Conservation (phyloP, 148 eudicot species). For the Bassia scoparia region DNA sequence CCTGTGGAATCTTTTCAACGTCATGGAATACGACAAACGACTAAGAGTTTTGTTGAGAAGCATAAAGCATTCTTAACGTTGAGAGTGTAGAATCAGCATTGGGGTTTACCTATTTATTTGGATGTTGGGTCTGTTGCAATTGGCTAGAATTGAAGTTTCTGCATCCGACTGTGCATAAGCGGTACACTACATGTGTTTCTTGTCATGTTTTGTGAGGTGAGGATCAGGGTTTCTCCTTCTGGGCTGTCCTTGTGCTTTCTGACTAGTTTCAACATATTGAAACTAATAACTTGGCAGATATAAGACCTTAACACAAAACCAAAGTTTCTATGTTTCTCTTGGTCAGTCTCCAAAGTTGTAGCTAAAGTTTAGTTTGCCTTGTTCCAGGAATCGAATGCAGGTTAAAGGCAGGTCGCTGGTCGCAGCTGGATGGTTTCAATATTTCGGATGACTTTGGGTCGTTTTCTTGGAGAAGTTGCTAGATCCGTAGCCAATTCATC, state of each 20-base stretch:
- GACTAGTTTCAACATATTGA: background rate
- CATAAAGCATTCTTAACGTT: slow-evolving; percentile 44
- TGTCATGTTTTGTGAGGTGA: slow-evolving; percentile 62
- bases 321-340: background rate
- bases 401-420: slow-evolving; percentile 74
- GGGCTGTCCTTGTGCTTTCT: slow-evolving; percentile 1
- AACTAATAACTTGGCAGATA: background rate
- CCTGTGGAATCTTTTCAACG: slow-evolving; percentile 46
- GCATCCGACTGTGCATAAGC: slow-evolving; percentile 57
- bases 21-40: slow-evolving; percentile 38
- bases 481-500: slow-evolving; percentile 36
- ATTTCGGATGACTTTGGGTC: slow-evolving; percentile 68
- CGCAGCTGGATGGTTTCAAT: slow-evolving; percentile 79
- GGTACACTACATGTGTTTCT: slow-evolving; percentile 55
- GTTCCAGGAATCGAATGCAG: slow-evolving; percentile 43
- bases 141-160: slow-evolving; percentile 58
- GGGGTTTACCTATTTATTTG: slow-evolving; percentile 52
- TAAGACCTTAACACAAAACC: background rate
- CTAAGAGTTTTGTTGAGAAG: slow-evolving; percentile 56
- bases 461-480: slow-evolving; percentile 61
- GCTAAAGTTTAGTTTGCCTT: slow-evolving; percentile 10
- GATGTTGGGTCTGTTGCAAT: slow-evolving; percentile 77
- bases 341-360: background rate
- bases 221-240: slow-evolving; percentile 15
- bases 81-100: slow-evolving; percentile 60